These are phyloP conservation scores for Wickerhamiella siamensis DNA, from an alignment of 805 yeast genomes.

Conservation along the genomic window DNA sequence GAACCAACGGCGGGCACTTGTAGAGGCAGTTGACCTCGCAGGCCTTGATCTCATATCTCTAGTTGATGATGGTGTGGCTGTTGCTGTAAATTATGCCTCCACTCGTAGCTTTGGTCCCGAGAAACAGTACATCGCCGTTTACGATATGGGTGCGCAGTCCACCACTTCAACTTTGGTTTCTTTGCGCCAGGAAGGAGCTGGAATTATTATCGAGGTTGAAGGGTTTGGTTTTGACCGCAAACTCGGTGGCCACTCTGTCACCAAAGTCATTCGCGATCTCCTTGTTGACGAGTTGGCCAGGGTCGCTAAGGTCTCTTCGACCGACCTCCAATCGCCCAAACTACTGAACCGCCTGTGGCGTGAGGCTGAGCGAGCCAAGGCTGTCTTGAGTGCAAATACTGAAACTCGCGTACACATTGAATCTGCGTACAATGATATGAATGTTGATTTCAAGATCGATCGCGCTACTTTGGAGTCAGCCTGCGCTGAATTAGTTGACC, in stretches of 20 bases:
- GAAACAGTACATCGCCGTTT: slow-evolving; percentile 52
- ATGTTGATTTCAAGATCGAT: slow-evolving; percentile 50
- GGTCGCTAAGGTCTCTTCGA: slow-evolving; percentile 27
- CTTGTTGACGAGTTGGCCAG: slow-evolving; percentile 45
- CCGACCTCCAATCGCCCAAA: slow-evolving; percentile 34
- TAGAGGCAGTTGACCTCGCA: slow-evolving; percentile 60
- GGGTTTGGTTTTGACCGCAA: slow-evolving; percentile 55
- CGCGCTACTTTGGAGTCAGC: slow-evolving; percentile 70
- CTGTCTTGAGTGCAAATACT: slow-evolving; percentile 71
- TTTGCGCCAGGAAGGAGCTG: slow-evolving; percentile 29
- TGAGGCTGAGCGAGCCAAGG: slow-evolving; percentile 79
- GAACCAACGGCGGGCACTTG: slow-evolving; percentile 52
- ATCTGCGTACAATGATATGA: slow-evolving; percentile 55
- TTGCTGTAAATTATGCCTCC: slow-evolving; percentile 67
- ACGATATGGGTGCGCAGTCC: slow-evolving; percentile 89
- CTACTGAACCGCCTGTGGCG: slow-evolving; percentile 57
- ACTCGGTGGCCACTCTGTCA: slow-evolving; percentile 66
- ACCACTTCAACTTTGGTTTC: slow-evolving; percentile 78
- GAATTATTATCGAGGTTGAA: slow-evolving; percentile 41
- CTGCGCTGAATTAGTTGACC: slow-evolving; percentile 28
- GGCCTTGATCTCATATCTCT: slow-evolving; percentile 50
- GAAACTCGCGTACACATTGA: slow-evolving; percentile 73
- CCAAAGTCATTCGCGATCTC: slow-evolving; percentile 46
- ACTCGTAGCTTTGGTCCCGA: slow-evolving; percentile 34
- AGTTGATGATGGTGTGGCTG: slow-evolving; percentile 86